phyloP scores from a whole-genome alignment of 2,329 filamentous ascomycete genomes.

The Zalaria obscura region DNA sequence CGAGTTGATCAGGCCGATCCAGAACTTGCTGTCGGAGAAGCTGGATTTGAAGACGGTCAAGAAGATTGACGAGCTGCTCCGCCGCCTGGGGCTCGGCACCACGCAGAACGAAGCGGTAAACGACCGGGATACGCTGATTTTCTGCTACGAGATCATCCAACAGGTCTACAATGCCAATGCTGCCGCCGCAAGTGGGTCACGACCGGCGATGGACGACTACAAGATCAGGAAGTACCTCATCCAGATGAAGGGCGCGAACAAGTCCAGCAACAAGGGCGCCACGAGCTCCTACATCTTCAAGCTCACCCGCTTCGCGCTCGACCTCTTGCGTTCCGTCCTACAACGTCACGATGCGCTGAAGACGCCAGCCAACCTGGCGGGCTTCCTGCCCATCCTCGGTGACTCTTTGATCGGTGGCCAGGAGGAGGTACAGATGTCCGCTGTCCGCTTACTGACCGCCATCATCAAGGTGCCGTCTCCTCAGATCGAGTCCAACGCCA shows the following conservation, averaged over 20 bases:
- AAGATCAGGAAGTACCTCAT: slow-evolving; percentile 62
- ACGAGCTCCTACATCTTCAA: slow-evolving; percentile 77
- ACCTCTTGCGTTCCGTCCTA: slow-evolving; percentile 71
- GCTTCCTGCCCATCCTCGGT: slow-evolving; percentile 78
- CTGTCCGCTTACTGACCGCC: slow-evolving; percentile 70
- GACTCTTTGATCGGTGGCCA: slow-evolving; percentile 73
- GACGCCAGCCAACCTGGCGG: slow-evolving; percentile 64
- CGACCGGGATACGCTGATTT: slow-evolving; percentile 71
- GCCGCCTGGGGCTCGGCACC: slow-evolving; percentile 69
- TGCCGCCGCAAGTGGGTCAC: slow-evolving; percentile 24
- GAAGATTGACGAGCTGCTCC: slow-evolving; percentile 81
- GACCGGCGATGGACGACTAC: slow-evolving; percentile 37
- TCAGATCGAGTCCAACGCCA: slow-evolving; percentile 53
- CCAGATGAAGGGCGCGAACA: slow-evolving; percentile 61
- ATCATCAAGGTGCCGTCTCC: slow-evolving; percentile 73
- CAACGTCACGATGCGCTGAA: slow-evolving; percentile 73
- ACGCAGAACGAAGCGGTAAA: slow-evolving; percentile 67
- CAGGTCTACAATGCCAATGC: slow-evolving; percentile 47
- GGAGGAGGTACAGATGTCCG: slow-evolving; percentile 83
- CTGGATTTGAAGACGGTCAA: slow-evolving; percentile 69
- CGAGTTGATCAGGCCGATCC: slow-evolving; percentile 64
- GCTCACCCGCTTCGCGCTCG: slow-evolving; percentile 73
- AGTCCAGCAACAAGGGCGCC: slow-evolving; percentile 53
- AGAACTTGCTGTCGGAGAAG: slow-evolving; percentile 66
- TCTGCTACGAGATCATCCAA: slow-evolving; percentile 89